These are phyloP conservation scores for Ustilago crameri DNA, from an alignment of 1,284 basidiomycete genomes.

Conservation along the genomic window DNA sequence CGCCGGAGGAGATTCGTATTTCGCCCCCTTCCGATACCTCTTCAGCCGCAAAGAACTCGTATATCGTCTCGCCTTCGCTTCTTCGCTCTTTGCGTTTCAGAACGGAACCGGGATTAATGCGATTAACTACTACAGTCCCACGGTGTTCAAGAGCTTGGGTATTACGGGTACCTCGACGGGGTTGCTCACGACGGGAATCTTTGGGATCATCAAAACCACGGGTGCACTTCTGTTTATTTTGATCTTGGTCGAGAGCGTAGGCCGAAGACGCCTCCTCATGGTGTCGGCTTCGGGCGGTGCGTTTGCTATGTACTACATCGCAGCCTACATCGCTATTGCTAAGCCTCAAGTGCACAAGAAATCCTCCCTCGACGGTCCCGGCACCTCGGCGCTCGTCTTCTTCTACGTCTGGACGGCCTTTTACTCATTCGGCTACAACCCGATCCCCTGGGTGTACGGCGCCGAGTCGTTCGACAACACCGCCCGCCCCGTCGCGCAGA, in stretches of 20 bases:
- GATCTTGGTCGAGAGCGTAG: conserved; percentile 74
- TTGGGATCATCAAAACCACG: conserved; percentile 81
- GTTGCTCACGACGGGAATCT: conserved; percentile 79
- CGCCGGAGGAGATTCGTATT: conserved; percentile 33
- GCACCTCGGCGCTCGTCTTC: conserved; percentile 42
- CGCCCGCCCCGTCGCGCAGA: conserved; percentile 82
- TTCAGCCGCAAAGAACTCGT: conserved; percentile 27
- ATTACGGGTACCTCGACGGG: conserved; percentile 70
- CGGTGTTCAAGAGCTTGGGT: conserved; percentile 73
- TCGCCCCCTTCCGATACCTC: conserved; percentile 50
- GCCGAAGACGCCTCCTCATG: conserved; percentile 71
- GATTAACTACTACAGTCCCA: conserved; percentile 70
- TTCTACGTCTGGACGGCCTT: conserved; percentile 60
- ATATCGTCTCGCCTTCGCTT: conserved; percentile 14
- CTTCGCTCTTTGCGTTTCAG: conserved; percentile 25
- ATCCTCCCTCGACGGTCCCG: conserved; percentile 17
- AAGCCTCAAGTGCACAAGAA: conserved; percentile 26
- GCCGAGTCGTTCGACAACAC: conserved; percentile 84
- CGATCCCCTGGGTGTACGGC: conserved; percentile 53
- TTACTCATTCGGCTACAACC: conserved; percentile 59
- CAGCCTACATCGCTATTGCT: conserved; percentile 51
- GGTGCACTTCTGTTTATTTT: conserved; percentile 76
- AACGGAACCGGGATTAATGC: conserved; percentile 61
- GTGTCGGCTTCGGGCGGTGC: conserved; percentile 65
- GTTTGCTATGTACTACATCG: conserved; percentile 51